A percentile compares a stretch with the other conserved stretches of the same genome.
Evolutionary conservation across 345 rosid genomes (phyloP).

Genomic region (Salix suchowensis): DNA sequence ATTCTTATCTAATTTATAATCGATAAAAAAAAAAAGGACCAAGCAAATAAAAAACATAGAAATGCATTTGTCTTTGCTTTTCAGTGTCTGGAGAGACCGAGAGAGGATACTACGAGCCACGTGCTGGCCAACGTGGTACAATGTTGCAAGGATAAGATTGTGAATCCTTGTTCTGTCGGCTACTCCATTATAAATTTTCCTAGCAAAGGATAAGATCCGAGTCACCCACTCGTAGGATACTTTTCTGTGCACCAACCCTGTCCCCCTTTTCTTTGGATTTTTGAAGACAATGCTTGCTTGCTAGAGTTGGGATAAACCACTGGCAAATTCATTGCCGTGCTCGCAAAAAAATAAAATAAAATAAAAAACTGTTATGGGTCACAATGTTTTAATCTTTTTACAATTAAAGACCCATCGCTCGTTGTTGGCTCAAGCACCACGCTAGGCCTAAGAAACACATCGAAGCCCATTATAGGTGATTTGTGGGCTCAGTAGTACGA

Average conservation of each 20-base stretch:
- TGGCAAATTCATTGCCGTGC: not conserved
- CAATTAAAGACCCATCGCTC: too few relatives aligned
- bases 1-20: too few relatives aligned
- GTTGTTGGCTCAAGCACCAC: too few relatives aligned
- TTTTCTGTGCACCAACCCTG: not conserved
- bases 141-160: not conserved
- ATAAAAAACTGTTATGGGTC: not conserved
- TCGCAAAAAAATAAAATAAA: fast-evolving
- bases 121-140: not conserved
- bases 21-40: too few relatives aligned
- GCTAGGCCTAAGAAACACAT: too few relatives aligned
- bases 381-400: too few relatives aligned
- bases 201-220: not conserved
- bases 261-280: not conserved
- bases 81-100: not conserved
- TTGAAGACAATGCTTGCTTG: not conserved
- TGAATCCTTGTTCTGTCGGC: not conserved
- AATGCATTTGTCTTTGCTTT: not conserved
- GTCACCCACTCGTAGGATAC: not conserved
- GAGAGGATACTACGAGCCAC: not conserved
- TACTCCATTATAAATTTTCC: not conserved
- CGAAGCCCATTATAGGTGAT: too few relatives aligned
- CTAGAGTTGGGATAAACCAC: not conserved
- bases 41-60: not conserved
- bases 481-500: too few relatives aligned